phyloP scores from a whole-genome alignment of 2,329 filamentous ascomycete species.

The Pseudogymnoascus sp. region DNA sequence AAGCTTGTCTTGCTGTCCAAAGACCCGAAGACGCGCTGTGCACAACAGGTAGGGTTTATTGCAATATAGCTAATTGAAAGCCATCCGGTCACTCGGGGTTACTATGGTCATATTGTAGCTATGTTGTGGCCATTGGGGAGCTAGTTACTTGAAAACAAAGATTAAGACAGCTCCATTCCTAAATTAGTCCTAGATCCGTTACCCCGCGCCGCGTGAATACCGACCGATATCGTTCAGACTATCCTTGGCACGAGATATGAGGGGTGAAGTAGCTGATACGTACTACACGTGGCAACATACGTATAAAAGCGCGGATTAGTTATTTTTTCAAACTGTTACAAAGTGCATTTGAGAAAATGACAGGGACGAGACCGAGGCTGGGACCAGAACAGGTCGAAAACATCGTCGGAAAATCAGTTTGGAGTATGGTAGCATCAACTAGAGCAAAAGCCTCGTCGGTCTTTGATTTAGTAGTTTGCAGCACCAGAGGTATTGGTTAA shows the following conservation, averaged over 20 bases:
- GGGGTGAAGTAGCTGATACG: background rate
- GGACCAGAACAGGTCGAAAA: background rate
- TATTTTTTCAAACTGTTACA: background rate
- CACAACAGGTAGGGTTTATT: background rate
- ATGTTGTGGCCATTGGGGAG: too few relatives aligned
- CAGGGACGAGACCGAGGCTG: background rate
- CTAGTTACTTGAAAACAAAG: background rate
- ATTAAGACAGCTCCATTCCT: background rate
- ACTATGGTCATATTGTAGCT: background rate
- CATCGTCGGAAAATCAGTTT: background rate
- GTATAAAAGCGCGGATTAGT: background rate
- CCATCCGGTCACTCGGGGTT: background rate
- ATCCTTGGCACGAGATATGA: background rate
- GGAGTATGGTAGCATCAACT: too few relatives aligned
- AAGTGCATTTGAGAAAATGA: background rate
- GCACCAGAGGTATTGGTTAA: background rate
- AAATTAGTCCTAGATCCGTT: background rate
- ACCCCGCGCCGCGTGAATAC: background rate
- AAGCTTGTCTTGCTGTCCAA: background rate
- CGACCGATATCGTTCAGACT: background rate
- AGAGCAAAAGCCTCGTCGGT: background rate
- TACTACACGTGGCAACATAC: background rate
- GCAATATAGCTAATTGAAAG: background rate
- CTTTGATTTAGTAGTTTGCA: too few relatives aligned
- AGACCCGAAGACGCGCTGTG: background rate